Evolutionary conservation across 768 basidiomycete genomes (phyloP).

Genomic region (Tulasnella sp.): DNA sequence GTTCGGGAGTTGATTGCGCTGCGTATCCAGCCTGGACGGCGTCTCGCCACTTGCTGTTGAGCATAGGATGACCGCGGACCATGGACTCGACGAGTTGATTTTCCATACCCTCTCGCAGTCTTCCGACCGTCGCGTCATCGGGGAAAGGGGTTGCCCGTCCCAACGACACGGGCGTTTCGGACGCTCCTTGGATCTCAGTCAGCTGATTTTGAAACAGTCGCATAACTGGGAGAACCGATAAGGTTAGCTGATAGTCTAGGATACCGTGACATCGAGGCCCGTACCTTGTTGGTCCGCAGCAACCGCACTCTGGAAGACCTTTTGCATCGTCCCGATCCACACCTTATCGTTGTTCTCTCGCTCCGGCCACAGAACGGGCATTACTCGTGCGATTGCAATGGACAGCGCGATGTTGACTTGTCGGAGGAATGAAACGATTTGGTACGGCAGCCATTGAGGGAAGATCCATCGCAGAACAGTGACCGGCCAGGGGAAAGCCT

Average conservation of each 20-base stretch:
- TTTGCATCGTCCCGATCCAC: background rate
- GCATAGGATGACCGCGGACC: slow-evolving; percentile 41
- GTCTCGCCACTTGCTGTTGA: slow-evolving; percentile 16
- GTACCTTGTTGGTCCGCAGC: slow-evolving; percentile 51
- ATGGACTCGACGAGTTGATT: slow-evolving; percentile 56
- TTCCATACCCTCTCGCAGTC: slow-evolving; percentile 52
- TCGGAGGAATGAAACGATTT: slow-evolving; percentile 71
- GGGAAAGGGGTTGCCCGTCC: slow-evolving; percentile 27
- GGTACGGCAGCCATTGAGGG: slow-evolving; percentile 60
- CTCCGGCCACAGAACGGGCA: slow-evolving; percentile 53
- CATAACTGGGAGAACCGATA: slow-evolving; percentile 36
- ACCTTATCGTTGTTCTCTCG: background rate
- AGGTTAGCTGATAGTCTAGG: background rate
- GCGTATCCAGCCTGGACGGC: background rate
- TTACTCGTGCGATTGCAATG: slow-evolving; percentile 61
- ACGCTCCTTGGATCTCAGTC: slow-evolving; percentile 39
- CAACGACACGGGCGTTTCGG: background rate
- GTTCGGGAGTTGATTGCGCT: too few species aligned
- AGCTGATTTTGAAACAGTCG: slow-evolving; percentile 48
- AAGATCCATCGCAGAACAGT: slow-evolving; percentile 40
- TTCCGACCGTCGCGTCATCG: slow-evolving; percentile 33
- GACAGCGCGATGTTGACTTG: slow-evolving; percentile 68
- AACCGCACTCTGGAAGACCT: slow-evolving; percentile 36
- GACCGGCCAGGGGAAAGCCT: slow-evolving; percentile 8
- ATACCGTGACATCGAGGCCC: slow-evolving; percentile 18